Conservation (phyloP, 83 land plant genomes). For the Thuja plicata region DNA sequence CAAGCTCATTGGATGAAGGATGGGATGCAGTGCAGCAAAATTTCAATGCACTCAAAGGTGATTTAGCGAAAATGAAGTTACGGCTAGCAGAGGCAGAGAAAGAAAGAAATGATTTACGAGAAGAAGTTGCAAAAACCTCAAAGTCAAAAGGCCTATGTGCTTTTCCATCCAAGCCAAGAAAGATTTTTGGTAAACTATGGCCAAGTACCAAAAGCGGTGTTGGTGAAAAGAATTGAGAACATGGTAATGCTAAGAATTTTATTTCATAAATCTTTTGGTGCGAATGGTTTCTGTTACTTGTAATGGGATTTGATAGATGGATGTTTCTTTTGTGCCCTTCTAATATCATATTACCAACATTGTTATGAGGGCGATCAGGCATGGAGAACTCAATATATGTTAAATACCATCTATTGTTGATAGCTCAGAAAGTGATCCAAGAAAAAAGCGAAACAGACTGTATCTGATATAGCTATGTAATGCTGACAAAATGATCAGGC, state of each 20-base stretch:
- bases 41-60: slow-evolving; percentile 37
- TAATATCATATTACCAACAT: background rate
- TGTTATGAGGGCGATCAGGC: background rate
- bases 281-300: background rate
- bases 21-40: slow-evolving; percentile 38
- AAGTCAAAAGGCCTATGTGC: slow-evolving; percentile 4
- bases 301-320: slow-evolving; percentile 2
- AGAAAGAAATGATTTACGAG: slow-evolving; percentile 7
- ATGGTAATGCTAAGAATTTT: background rate
- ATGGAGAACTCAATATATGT: background rate
- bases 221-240: slow-evolving; percentile 8
- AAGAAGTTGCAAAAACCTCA: slow-evolving; percentile 13
- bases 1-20: slow-evolving; percentile 20
- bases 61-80: slow-evolving; percentile 28
- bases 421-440: background rate
- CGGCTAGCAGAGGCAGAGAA: slow-evolving; percentile 11
- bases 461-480: background rate
- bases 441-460: background rate
- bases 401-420: background rate
- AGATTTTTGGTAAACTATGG: slow-evolving; percentile 30
- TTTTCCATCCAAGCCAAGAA: slow-evolving; percentile 26
- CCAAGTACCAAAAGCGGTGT: background rate
- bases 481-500: background rate
- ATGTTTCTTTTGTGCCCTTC: slow-evolving; percentile 1
- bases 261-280: background rate